Evolutionary conservation across 1,284 basidiomycete species (phyloP).

Genomic region (Cutaneotrichosporon dermatis): DNA sequence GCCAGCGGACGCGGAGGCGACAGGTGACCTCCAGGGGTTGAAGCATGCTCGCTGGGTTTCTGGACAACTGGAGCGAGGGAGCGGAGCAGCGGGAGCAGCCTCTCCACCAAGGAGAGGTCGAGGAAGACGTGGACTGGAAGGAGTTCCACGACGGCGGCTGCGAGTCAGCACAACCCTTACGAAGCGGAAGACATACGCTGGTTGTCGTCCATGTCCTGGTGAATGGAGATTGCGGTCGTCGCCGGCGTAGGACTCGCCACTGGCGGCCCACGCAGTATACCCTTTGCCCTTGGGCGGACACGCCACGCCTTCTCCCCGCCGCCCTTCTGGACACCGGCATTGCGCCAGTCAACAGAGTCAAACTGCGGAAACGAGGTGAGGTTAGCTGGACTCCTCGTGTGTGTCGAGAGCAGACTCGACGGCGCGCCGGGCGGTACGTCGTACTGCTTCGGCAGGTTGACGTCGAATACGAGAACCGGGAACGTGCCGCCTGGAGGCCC

Average conservation of each 20-base stretch:
- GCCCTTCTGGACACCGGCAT: constrained; percentile 29
- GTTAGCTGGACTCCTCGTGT: constrained; percentile 6
- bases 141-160: constrained; percentile 41
- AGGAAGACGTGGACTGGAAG: constrained; percentile 67
- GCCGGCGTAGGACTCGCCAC: constrained; percentile 12
- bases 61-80: constrained; percentile 32
- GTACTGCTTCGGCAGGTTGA: constrained; percentile 40
- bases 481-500: constrained; percentile 40
- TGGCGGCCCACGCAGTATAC: constrained; percentile 29
- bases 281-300: constrained; percentile 30
- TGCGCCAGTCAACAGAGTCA: constrained; percentile 44
- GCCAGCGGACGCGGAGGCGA: not conserved
- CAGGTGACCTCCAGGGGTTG: not conserved
- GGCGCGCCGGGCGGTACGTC: constrained; percentile 25
- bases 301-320: constrained; percentile 41
- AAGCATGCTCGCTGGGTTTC: constrained; percentile 1
- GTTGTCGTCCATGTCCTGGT: constrained; percentile 16
- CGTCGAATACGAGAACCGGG: constrained; percentile 47
- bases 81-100: constrained; percentile 42
- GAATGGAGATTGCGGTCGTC: constrained; percentile 22
- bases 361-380: constrained; percentile 35
- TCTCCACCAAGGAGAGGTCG: constrained; percentile 58
- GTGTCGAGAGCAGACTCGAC: constrained; percentile 12
- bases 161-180: too few relatives aligned
- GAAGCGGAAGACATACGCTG: too few relatives aligned